Evolutionary conservation across 345 rosid species (phyloP).

Genomic region (Noccaea bulbosa): DNA sequence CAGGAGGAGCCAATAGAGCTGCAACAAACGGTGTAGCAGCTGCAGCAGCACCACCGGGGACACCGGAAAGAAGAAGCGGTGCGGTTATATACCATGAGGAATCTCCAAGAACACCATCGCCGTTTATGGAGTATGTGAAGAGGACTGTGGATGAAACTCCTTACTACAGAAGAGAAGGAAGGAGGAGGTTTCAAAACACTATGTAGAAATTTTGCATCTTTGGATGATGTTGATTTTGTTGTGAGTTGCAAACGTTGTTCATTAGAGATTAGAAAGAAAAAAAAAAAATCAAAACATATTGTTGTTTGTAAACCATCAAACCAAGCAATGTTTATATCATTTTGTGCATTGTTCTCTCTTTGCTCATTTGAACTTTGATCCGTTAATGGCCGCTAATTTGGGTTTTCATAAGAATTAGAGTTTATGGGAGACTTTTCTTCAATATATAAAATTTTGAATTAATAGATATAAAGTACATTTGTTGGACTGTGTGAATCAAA

Average conservation of each 20-base stretch:
- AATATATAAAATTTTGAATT: no score
- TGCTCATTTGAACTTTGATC: constrained; percentile 1
- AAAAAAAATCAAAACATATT: neutral
- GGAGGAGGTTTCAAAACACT: constrained; percentile 84
- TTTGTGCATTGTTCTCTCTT: constrained; percentile 26
- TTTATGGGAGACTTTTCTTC: neutral
- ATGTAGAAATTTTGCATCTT: constrained; percentile 44
- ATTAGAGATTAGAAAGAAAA: no score
- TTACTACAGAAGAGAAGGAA: constrained; percentile 65
- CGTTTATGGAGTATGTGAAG: constrained; percentile 80
- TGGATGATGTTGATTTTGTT: neutral
- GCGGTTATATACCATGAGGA: constrained; percentile 47
- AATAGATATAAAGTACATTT: no score
- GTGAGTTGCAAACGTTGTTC: constrained; percentile 26
- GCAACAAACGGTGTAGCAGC: constrained; percentile 35
- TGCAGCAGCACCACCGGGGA: constrained; percentile 50
- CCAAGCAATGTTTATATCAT: constrained; percentile 22
- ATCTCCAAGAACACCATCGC: constrained; percentile 87
- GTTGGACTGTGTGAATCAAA: no score
- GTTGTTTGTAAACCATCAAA: constrained; percentile 28
- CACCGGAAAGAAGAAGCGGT: constrained; percentile 62
- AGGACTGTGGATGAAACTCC: constrained; percentile 93
- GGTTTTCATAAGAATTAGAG: neutral
- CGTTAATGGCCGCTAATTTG: neutral
- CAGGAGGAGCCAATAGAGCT: constrained; percentile 40